Evolutionary conservation across 768 basidiomycete genomes (phyloP).

Genomic region (Boletales sp.): DNA sequence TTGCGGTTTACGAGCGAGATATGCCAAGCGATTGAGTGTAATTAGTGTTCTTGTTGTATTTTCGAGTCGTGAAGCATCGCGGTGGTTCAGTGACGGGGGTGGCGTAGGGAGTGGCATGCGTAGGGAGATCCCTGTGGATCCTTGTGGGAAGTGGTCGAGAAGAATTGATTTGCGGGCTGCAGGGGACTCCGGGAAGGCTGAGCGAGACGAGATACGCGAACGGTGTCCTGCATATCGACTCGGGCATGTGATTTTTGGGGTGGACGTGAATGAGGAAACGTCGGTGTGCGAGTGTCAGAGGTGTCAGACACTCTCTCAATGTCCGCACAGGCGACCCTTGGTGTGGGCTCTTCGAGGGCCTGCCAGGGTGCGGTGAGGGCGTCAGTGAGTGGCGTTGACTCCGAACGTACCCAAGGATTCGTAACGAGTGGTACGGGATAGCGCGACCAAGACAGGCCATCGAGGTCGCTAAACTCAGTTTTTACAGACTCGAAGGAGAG

Average conservation of each 20-base stretch:
- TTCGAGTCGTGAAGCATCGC: neutral
- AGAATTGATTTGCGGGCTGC: slow-evolving; percentile 25
- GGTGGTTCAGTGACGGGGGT: neutral
- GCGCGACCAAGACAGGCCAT: slow-evolving; percentile 51
- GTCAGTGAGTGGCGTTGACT: neutral
- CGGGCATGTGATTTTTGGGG: neutral
- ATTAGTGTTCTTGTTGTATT: slow-evolving; percentile 10
- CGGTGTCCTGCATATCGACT: slow-evolving; percentile 28
- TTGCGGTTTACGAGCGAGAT: slow-evolving; percentile 13
- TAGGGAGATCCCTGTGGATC: slow-evolving; percentile 13
- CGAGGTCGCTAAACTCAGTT: slow-evolving; percentile 59
- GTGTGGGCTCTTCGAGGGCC: slow-evolving; percentile 28
- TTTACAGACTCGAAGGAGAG: slow-evolving; percentile 53
- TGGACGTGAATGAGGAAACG: neutral
- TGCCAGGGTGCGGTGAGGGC: slow-evolving; percentile 1
- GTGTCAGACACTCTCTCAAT: slow-evolving; percentile 5
- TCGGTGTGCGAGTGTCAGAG: slow-evolving; percentile 3
- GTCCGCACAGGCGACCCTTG: slow-evolving; percentile 21
- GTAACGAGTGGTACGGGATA: slow-evolving; percentile 30
- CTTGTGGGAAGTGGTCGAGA: slow-evolving; percentile 5
- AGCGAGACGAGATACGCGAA: slow-evolving; percentile 32
- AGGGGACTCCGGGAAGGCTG: slow-evolving; percentile 22
- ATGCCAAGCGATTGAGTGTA: slow-evolving; percentile 11
- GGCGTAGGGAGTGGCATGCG: slow-evolving; percentile 10
- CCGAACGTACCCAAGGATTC: slow-evolving; percentile 23